Conservation (phyloP, 2,329 filamentous ascomycete genomes). For the Plenodomus tracheiphilus region DNA sequence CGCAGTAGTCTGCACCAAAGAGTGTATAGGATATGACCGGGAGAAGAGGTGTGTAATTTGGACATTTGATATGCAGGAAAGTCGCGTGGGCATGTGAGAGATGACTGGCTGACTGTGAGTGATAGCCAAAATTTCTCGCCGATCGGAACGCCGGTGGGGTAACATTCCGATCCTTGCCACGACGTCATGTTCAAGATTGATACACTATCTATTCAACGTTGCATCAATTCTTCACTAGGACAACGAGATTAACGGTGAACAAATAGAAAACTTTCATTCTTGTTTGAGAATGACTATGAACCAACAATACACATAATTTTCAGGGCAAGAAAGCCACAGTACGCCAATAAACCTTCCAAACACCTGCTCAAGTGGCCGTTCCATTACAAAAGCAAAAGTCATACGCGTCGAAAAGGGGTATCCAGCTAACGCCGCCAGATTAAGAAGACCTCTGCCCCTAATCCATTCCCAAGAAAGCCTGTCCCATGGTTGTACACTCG, state of each 20-base stretch:
- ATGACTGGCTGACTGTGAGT: constrained; percentile 29
- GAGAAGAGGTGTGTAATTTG: constrained; percentile 18
- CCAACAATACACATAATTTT: neutral
- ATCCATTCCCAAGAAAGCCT: constrained; percentile 7
- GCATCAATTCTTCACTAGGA: no score
- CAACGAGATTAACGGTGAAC: neutral
- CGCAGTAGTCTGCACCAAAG: constrained; percentile 32
- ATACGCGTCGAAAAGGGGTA: constrained; percentile 34
- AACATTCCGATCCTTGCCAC: constrained; percentile 25
- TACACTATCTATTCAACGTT: neutral
- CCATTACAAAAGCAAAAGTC: constrained; percentile 17
- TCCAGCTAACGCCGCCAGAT: constrained; percentile 38
- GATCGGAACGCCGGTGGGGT: constrained; percentile 21
- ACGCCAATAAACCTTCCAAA: constrained; percentile 22
- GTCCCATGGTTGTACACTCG: neutral
- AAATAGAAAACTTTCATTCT: neutral
- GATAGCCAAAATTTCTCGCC: constrained; percentile 31
- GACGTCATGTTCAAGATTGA: constrained; percentile 26
- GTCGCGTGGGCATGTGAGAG: constrained; percentile 37
- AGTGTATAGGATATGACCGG: constrained; percentile 15
- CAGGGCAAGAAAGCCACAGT: constrained; percentile 5
- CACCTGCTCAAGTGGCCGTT: constrained; percentile 4
- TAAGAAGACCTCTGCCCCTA: neutral
- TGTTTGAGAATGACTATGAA: neutral
- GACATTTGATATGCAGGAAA: constrained; percentile 41